Evolutionary conservation across 805 yeast genomes (phyloP).

Genomic region (Candida odintsovae): DNA sequence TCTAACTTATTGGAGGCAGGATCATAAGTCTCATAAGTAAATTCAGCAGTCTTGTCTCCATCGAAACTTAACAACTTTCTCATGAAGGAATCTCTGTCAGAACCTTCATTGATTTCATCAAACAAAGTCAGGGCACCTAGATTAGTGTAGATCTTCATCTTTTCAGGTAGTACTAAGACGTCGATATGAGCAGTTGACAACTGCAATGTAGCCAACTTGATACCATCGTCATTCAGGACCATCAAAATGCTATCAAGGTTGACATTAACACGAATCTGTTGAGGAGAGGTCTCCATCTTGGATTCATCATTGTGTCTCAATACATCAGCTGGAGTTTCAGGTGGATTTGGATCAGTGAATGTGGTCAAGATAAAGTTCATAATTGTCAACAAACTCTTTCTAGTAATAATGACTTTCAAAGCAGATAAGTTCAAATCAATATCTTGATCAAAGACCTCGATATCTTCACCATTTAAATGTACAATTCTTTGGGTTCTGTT

Average conservation of each 20-base stretch:
- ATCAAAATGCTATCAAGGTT: constrained; percentile 67
- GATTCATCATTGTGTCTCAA: constrained; percentile 61
- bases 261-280: constrained; percentile 64
- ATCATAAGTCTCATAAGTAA: constrained; percentile 79
- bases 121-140: constrained; percentile 74
- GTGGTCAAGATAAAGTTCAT: constrained; percentile 80
- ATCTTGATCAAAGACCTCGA: constrained; percentile 74
- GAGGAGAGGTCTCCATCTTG: constrained; percentile 57
- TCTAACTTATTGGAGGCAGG: constrained; percentile 39
- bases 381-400: constrained; percentile 72
- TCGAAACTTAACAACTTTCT: constrained; percentile 72
- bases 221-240: constrained; percentile 76
- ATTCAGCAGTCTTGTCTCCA: constrained; percentile 75
- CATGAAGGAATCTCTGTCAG: constrained; percentile 51
- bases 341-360: constrained; percentile 76
- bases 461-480: constrained; percentile 42
- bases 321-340: constrained; percentile 62
- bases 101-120: constrained; percentile 68
- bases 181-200: constrained; percentile 68
- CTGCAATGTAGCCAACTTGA: constrained; percentile 71
- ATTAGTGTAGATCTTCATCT: constrained; percentile 62
- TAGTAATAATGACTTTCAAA: constrained; percentile 64
- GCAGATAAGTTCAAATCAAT: constrained; percentile 72
- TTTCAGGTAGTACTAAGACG: constrained; percentile 67
- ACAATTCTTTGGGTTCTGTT: constrained; percentile 55